Conservation (phyloP, 768 basidiomycete species). For the Leccinum obscurum region DNA sequence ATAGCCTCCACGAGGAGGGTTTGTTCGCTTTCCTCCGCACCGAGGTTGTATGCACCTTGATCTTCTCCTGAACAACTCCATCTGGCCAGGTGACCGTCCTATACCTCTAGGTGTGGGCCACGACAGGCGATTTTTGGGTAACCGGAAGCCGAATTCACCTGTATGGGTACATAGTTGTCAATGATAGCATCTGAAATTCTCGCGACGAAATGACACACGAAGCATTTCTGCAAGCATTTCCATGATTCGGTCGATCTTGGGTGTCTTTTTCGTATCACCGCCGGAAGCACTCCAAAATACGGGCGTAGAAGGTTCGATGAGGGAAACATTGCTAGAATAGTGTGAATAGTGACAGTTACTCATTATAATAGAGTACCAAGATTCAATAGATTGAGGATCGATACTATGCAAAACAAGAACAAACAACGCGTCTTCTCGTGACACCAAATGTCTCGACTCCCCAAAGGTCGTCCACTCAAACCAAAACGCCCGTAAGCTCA, state of each 20-base stretch:
- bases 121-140: background rate
- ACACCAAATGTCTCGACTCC: slow-evolving; percentile 20
- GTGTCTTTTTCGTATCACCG: background rate
- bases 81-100: background rate
- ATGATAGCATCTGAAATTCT: too few species aligned
- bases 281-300: background rate
- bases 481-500: background rate
- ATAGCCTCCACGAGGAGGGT: too few species aligned
- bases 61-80: background rate
- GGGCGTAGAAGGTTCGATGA: background rate
- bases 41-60: background rate
- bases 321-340: background rate
- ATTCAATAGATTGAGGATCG: too few species aligned
- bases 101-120: background rate
- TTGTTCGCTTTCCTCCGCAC: background rate
- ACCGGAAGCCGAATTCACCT: background rate
- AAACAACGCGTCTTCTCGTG: background rate
- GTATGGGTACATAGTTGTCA: background rate
- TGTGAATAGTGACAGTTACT: background rate
- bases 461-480: slow-evolving; percentile 9
- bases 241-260: slow-evolving; percentile 6
- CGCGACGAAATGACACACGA: slow-evolving; percentile 1
- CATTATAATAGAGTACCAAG: too few species aligned
- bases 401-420: background rate
- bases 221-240: slow-evolving; percentile 1